Evolutionary conservation across 768 basidiomycete genomes (phyloP).

Genomic region (Sporobolomyces roseus): DNA sequence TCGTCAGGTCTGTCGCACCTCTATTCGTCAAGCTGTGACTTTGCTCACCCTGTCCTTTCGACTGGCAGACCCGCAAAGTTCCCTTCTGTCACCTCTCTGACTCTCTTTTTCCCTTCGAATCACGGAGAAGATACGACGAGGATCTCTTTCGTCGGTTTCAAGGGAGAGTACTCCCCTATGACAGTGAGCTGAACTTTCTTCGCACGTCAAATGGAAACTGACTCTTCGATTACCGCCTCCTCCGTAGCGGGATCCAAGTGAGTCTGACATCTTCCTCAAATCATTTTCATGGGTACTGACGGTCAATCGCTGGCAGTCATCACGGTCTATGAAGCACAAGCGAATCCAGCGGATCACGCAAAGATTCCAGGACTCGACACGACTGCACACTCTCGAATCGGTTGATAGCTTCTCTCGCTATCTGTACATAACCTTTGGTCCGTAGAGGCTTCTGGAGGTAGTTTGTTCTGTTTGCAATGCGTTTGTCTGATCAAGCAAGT

Average conservation of each 20-base stretch:
- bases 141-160: conserved; percentile 51
- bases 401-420: conserved; percentile 2
- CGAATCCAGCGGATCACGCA: conserved; percentile 50
- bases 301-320: conserved; percentile 36
- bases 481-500: too few relatives aligned
- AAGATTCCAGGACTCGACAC: conserved; percentile 36
- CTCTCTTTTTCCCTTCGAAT: conserved; percentile 51
- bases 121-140: conserved; percentile 50
- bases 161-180: conserved; percentile 46
- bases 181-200: conserved; percentile 23
- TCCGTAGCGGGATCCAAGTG: conserved; percentile 47
- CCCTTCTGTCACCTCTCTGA: conserved; percentile 47
- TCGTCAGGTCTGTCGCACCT: conserved; percentile 47
- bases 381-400: conserved; percentile 18
- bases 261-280: neutral
- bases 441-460: too few relatives aligned
- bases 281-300: too few relatives aligned
- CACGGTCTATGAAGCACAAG: conserved; percentile 51
- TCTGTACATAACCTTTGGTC: too few relatives aligned
- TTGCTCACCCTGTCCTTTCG: neutral
- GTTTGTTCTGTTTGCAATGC: too few relatives aligned
- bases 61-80: conserved; percentile 49
- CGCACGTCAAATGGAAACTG: neutral
- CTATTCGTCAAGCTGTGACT: neutral
- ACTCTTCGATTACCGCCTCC: neutral